Percentiles rank a stretch among this genome's conserved stretches.
These are phyloP conservation scores for Polymyxa betae DNA, from an alignment of 208 protist species.

Conservation along the genomic window DNA sequence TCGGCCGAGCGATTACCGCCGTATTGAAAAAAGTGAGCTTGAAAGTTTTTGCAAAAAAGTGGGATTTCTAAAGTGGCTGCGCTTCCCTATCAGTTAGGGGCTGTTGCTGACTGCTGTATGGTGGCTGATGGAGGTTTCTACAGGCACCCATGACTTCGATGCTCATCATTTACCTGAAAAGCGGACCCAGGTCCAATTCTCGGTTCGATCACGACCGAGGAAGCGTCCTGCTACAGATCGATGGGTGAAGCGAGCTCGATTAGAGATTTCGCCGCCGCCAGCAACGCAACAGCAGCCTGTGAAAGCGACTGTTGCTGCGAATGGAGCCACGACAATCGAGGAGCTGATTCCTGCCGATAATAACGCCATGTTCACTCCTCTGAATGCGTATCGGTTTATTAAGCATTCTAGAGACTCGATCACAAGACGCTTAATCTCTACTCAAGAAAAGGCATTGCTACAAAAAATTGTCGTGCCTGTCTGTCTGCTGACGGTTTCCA, in stretches of 20 bases:
- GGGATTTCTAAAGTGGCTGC: too few relatives aligned
- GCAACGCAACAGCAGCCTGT: neutral
- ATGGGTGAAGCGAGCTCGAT: neutral
- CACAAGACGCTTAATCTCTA: neutral
- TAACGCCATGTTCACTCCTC: neutral
- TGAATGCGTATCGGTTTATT: constrained; percentile 13
- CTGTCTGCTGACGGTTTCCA: neutral
- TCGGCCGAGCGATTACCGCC: too few relatives aligned
- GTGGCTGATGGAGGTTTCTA: neutral
- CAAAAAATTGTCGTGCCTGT: too few relatives aligned
- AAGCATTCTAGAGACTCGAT: constrained; percentile 38
- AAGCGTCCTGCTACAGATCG: neutral
- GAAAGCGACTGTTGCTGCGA: neutral
- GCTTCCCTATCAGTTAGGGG: too few relatives aligned
- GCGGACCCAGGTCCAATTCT: neutral
- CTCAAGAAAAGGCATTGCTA: neutral
- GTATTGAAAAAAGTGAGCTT: too few relatives aligned
- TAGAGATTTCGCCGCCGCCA: neutral
- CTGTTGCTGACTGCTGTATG: too few relatives aligned
- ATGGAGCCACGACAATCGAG: neutral
- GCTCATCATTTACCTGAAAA: neutral
- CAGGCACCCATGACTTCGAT: neutral
- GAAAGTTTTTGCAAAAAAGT: too few relatives aligned
- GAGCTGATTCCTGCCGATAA: neutral
- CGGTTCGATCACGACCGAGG: neutral